These are phyloP conservation scores for Calonectria fujianensis DNA, from an alignment of 2,329 filamentous ascomycete species.

Conservation along the genomic window DNA sequence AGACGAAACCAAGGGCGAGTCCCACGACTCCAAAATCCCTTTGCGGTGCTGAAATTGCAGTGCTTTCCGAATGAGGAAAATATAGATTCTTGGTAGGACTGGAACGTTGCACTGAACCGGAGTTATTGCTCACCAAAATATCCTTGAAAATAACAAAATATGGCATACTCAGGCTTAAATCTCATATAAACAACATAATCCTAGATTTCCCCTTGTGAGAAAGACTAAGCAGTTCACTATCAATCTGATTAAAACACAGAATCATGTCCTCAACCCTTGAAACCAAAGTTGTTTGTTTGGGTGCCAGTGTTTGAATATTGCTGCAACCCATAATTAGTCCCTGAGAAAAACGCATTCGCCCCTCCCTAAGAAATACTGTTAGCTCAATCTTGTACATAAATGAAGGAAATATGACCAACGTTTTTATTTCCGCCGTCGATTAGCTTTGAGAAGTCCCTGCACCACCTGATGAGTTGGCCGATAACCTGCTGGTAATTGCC, in stretches of 20 bases:
- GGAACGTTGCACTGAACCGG: no score
- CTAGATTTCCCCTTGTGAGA: no score
- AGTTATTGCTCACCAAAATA: no score
- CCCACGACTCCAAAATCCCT: no score
- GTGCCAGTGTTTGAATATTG: not conserved
- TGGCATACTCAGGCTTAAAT: no score
- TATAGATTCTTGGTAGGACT: no score
- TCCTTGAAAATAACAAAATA: no score
- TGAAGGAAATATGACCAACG: not conserved
- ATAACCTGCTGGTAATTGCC: not conserved
- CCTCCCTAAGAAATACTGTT: not conserved
- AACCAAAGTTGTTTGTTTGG: not conserved
- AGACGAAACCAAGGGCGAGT: no score
- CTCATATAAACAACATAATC: no score
- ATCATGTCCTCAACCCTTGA: not conserved
- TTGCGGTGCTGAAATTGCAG: no score
- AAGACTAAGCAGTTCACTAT: no score
- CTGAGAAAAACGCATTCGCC: not conserved
- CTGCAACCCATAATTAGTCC: not conserved
- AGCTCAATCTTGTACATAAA: not conserved
- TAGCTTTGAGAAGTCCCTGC: not conserved
- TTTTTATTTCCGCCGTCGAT: not conserved
- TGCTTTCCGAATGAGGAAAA: no score
- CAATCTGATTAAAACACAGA: not conserved
- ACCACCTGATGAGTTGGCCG: not conserved